Evolutionary conservation across 1,284 basidiomycete genomes (phyloP).

Genomic region (Sanguinoderma infundibulare): DNA sequence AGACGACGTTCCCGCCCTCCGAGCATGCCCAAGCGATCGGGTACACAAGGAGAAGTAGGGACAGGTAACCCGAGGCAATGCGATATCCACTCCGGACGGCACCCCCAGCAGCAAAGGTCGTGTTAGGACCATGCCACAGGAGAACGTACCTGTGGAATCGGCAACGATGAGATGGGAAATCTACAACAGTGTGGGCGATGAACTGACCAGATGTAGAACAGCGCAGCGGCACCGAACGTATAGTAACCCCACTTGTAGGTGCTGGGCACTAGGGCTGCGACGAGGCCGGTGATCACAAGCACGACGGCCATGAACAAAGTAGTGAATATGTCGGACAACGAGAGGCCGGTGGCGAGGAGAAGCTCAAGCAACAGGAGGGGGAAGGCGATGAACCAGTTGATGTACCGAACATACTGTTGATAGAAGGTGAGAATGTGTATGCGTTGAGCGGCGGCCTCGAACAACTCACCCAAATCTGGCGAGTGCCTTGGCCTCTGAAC

Average conservation of each 20-base stretch:
- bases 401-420: conserved; percentile 52
- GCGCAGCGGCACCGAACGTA: conserved; percentile 48
- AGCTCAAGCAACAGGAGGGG: conserved; percentile 56
- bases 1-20: conserved; percentile 53
- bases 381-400: conserved; percentile 63
- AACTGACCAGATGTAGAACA: conserved; percentile 53
- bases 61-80: conserved; percentile 45
- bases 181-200: neutral
- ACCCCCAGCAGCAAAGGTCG: conserved; percentile 40
- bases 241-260: conserved; percentile 60
- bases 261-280: conserved; percentile 51
- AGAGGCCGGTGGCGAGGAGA: conserved; percentile 54
- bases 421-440: neutral
- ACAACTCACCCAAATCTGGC: conserved; percentile 53
- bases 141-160: conserved; percentile 34
- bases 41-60: conserved; percentile 58
- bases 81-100: conserved; percentile 48
- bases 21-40: conserved; percentile 51
- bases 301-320: conserved; percentile 58
- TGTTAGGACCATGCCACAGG: conserved; percentile 34
- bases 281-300: conserved; percentile 57
- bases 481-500: conserved; percentile 46
- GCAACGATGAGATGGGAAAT: neutral
- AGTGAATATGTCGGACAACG: conserved; percentile 57
- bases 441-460: neutral